Evolutionary conservation across 371 early-diverging fungal genomes (phyloP).

Genomic region (Mortierella polycephala): DNA sequence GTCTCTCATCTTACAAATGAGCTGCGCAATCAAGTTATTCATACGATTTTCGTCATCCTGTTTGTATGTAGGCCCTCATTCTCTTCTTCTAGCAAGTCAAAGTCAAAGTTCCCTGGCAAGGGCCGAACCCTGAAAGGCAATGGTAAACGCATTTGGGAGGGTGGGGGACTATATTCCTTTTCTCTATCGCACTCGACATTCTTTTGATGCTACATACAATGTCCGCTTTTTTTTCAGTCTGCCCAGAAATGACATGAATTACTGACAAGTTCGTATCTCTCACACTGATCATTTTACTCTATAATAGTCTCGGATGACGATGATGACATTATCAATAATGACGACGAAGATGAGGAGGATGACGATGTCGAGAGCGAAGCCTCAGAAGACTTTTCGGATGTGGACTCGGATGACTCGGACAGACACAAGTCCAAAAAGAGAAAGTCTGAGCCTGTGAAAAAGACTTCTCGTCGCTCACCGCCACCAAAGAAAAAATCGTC

Average conservation of each 20-base stretch:
- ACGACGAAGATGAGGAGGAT: slow-evolving; percentile 43
- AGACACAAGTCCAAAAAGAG: slow-evolving; percentile 30
- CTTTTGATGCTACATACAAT: not conserved
- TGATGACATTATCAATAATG: slow-evolving; percentile 27
- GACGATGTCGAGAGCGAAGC: slow-evolving; percentile 34
- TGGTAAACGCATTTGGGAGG: slow-evolving; percentile 3
- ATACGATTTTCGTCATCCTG: not conserved
- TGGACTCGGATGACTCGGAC: slow-evolving; percentile 51
- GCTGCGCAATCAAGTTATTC: not conserved
- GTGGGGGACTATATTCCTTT: not conserved
- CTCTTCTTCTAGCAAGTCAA: slow-evolving; percentile 32
- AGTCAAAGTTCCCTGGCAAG: slow-evolving; percentile 52
- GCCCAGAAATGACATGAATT: too few species aligned
- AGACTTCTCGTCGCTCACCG: slow-evolving; percentile 32
- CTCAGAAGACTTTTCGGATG: slow-evolving; percentile 49
- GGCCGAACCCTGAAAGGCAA: slow-evolving; percentile 29
- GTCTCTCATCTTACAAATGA: too few species aligned
- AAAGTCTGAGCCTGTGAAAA: slow-evolving; percentile 14
- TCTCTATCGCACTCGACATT: not conserved
- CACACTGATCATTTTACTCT: not conserved
- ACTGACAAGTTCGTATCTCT: too few species aligned
- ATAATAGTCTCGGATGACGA: slow-evolving; percentile 29
- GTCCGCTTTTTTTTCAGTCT: not conserved
- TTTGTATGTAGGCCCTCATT: slow-evolving; percentile 3
- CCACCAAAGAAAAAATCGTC: slow-evolving; percentile 49